phyloP scores from a whole-genome alignment of 2,329 filamentous ascomycete genomes.

The Penicillium sp. region DNA sequence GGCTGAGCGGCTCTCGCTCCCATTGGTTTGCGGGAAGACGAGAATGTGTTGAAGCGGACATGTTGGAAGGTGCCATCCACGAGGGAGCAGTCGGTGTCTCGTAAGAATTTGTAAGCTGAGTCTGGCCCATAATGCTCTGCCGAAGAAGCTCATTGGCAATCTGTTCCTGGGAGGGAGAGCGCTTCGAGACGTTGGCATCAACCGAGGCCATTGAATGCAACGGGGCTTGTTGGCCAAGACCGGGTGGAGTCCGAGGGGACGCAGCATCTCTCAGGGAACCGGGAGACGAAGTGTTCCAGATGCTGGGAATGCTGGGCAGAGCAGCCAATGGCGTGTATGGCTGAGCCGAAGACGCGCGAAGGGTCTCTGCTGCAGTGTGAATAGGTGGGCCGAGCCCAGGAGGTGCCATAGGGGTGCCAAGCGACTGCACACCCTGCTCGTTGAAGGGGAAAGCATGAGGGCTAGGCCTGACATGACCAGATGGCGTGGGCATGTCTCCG shows the following conservation, averaged over 20 bases:
- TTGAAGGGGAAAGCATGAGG: slow-evolving; percentile 22
- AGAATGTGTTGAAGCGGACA: slow-evolving; percentile 10
- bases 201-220: slow-evolving; percentile 13
- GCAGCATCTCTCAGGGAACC: slow-evolving; percentile 43
- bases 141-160: slow-evolving; percentile 29
- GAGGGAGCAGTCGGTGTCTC: slow-evolving; percentile 24
- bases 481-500: slow-evolving; percentile 24
- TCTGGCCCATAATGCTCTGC: slow-evolving; percentile 29
- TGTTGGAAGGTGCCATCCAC: slow-evolving; percentile 23
- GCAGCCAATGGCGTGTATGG: slow-evolving; percentile 33
- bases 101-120: slow-evolving; percentile 21
- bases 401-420: slow-evolving; percentile 32
- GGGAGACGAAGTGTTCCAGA: slow-evolving; percentile 48
- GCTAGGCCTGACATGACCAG: slow-evolving; percentile 23
- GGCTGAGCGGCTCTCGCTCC: slow-evolving; percentile 22
- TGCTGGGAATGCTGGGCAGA: slow-evolving; percentile 40
- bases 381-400: slow-evolving; percentile 34
- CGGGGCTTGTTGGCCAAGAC: slow-evolving; percentile 29
- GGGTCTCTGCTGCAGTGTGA: slow-evolving; percentile 18
- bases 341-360: slow-evolving; percentile 27
- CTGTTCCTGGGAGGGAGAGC: slow-evolving; percentile 26
- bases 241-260: slow-evolving; percentile 41
- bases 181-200: slow-evolving; percentile 14
- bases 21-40: slow-evolving; percentile 21
- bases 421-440: slow-evolving; percentile 23